Evolutionary conservation across 1,284 basidiomycete species (phyloP), one percentile per base, ranked within the genome.

Genomic region (Ganoderma boninense): DNA sequence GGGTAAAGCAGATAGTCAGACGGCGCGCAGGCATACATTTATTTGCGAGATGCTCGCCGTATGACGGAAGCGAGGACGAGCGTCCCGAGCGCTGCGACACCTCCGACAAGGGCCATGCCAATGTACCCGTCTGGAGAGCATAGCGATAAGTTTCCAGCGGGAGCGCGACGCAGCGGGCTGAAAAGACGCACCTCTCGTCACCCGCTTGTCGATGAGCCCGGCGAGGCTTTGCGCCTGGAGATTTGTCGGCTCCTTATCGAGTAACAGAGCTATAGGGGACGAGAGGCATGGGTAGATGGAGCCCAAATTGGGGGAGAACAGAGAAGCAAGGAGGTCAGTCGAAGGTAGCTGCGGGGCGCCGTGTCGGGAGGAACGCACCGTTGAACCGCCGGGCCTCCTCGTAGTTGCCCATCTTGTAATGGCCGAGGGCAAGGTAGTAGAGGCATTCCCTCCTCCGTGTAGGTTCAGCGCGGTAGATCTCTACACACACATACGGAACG

Each of bases 341-440:
- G 43, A 23, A 62, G 4, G 23, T 38, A 5, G 43, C n/a, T 43
- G 52, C 18, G 54, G 23, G 26, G 29, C 5, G 35, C 26, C 56
- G n/a, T 10, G 14, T 35, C 29, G 16, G 7, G 40, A 32, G n/a
- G 57, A n/a, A 79, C 92, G 72, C 65, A 98, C 97, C 92, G 80
- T 98, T 99, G 82, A 99, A 99, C 72, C 90, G 92, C 82, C 89
- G 92, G 2, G 97, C 96, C 80, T 99, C 96, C 49, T 95, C 94
- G 80, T 94, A 99, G 81, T 99, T 97, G 43, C 93, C 92, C 88
- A 99, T 93, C 87, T 99, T 99, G 84, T 96, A 99, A 82, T 99
- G 93, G 0, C 98, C 98, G 14, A 99, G 87, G 1, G 96, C 95
- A 63, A 99, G 92, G 83, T 99, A 99, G 81, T 99, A 99, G 46